A percentile compares a stretch with the other conserved stretches of the same genome.
These are phyloP conservation scores for Cyclotella atomus DNA, from an alignment of 108 stramenopile species.

Conservation along the genomic window DNA sequence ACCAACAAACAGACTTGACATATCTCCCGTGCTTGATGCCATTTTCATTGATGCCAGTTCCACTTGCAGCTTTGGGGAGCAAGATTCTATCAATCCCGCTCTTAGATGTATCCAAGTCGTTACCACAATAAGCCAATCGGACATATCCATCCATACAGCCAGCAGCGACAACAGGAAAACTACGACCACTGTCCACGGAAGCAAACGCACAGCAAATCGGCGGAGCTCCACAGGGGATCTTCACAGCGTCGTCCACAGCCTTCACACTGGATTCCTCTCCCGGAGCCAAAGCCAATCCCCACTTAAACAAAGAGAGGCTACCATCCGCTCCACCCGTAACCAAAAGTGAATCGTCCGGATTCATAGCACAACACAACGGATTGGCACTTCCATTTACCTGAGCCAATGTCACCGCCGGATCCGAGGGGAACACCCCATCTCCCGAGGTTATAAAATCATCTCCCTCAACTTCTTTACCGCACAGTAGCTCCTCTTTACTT, in stretches of 20 bases:
- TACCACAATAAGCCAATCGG: slow-evolving; percentile 51
- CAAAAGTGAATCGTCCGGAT: slow-evolving; percentile 66
- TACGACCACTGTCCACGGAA: slow-evolving; percentile 23
- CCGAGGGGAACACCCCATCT: slow-evolving; percentile 59
- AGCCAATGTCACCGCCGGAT: slow-evolving; percentile 52
- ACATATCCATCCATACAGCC: slow-evolving; percentile 85
- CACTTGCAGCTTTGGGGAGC: not conserved
- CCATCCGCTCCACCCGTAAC: slow-evolving; percentile 85
- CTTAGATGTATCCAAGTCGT: slow-evolving; percentile 3
- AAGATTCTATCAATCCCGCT: slow-evolving; percentile 16
- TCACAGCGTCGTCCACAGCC: slow-evolving; percentile 48
- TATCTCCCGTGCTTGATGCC: slow-evolving; percentile 72
- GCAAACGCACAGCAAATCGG: slow-evolving; percentile 78
- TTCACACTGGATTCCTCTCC: slow-evolving; percentile 39
- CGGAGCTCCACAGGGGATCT: slow-evolving; percentile 67
- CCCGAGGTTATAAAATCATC: slow-evolving; percentile 80
- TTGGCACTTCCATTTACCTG: slow-evolving; percentile 69
- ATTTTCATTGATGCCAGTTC: slow-evolving; percentile 18
- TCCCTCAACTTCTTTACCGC: slow-evolving; percentile 24
- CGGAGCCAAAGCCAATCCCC: slow-evolving; percentile 67
- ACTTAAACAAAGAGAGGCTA: slow-evolving; percentile 51
- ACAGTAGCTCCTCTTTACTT: slow-evolving; percentile 15
- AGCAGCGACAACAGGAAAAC: slow-evolving; percentile 61
- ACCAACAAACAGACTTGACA: slow-evolving; percentile 73
- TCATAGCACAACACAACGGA: slow-evolving; percentile 68